Percentiles rank a stretch among this genome's conserved stretches.
Evolutionary conservation across 2,329 filamentous ascomycete genomes (phyloP).

Genomic region (Alternaria ethzedia): DNA sequence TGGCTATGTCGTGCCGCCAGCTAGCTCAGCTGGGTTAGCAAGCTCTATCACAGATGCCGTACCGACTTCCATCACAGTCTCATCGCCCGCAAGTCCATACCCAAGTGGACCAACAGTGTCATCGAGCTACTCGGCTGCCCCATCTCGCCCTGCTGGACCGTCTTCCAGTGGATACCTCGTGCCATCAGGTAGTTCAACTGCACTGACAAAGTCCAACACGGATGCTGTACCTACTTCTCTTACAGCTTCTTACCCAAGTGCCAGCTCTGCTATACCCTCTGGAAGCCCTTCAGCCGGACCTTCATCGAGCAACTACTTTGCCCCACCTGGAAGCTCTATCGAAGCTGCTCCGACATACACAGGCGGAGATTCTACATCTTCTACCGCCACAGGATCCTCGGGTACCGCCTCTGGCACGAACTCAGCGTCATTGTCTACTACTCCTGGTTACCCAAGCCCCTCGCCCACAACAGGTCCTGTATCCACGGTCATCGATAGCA

Average conservation of each 20-base stretch:
- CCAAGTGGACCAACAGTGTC: neutral
- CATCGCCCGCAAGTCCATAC: neutral
- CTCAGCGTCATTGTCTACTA: conserved; percentile 13
- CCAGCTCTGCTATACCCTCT: neutral
- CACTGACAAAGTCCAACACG: neutral
- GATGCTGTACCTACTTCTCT: neutral
- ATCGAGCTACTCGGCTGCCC: neutral
- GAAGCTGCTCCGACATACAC: neutral
- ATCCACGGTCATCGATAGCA: conserved; percentile 22
- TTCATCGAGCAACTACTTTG: neutral
- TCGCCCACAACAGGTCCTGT: conserved; percentile 6
- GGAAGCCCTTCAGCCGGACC: neutral
- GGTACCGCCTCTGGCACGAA: conserved; percentile 12
- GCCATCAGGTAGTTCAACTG: neutral
- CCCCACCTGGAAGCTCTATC: neutral
- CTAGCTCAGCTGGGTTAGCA: neutral
- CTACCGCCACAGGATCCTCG: neutral
- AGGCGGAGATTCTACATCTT: neutral
- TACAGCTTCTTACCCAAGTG: neutral
- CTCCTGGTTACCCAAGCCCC: conserved; percentile 15
- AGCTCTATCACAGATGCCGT: neutral
- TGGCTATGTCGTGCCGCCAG: neutral
- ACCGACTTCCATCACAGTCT: neutral
- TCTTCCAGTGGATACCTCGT: neutral
- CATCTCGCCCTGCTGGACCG: neutral